Evolutionary conservation across 2,329 filamentous ascomycete species (phyloP).

Genomic region (Penicillium sp.): DNA sequence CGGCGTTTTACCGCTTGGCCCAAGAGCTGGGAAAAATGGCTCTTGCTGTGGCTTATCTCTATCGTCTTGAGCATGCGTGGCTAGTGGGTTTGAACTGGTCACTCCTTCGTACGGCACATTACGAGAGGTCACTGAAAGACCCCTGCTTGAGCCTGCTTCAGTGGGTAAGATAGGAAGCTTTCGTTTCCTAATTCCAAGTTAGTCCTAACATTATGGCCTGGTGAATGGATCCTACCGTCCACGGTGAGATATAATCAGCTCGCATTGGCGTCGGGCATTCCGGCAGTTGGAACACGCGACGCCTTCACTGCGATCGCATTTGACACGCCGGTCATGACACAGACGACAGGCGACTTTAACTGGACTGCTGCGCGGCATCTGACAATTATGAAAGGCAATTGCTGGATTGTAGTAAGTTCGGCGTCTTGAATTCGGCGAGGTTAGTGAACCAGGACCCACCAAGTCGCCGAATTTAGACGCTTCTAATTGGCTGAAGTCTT

Average conservation of each 20-base stretch:
- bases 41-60: neutral
- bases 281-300: conserved; percentile 16
- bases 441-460: neutral
- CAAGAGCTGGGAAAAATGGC: conserved; percentile 12
- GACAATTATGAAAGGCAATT: neutral
- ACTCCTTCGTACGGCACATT: neutral
- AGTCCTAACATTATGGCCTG: neutral
- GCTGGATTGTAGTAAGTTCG: neutral
- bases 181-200: conserved; percentile 1
- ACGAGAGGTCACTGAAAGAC: neutral
- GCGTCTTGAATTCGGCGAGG: conserved; percentile 8
- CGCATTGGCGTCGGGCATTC: conserved; percentile 6
- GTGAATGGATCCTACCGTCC: conserved; percentile 14
- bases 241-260: conserved; percentile 15
- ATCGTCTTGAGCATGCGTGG: neutral
- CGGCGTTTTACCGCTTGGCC: conserved; percentile 3
- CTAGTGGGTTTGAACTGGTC: neutral
- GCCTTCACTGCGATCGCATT: conserved; percentile 14
- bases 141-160: neutral
- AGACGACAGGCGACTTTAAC: conserved; percentile 13
- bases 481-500: neutral
- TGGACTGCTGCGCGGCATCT: conserved; percentile 8
- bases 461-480: conserved; percentile 7
- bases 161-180: neutral
- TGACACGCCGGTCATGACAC: conserved; percentile 20